Conservation (phyloP, 768 basidiomycete genomes). For the Rhodosporidiobolus sp. region DNA sequence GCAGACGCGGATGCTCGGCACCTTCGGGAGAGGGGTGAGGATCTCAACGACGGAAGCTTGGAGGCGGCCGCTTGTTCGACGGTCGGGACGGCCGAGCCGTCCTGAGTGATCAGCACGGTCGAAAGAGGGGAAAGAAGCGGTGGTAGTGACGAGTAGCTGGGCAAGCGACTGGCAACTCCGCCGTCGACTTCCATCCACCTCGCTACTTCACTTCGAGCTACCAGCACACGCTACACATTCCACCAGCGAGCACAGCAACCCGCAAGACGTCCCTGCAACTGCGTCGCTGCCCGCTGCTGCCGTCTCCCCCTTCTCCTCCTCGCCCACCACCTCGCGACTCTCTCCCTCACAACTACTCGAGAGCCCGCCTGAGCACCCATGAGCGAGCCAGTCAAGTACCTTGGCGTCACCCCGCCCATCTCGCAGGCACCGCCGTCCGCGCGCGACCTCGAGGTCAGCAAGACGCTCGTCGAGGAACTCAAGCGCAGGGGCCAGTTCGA, state of each 20-base stretch:
- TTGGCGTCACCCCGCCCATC: conserved; percentile 59
- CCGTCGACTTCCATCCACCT: no score
- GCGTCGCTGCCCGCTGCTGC: no score
- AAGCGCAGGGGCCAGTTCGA: conserved; percentile 82
- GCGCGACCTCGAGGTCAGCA: conserved; percentile 63
- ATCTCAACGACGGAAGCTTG: neutral
- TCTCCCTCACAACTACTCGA: neutral
- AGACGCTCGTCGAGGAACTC: conserved; percentile 85
- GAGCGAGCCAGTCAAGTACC: neutral
- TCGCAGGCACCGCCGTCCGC: conserved; percentile 49
- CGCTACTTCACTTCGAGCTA: no score
- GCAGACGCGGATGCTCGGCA: neutral
- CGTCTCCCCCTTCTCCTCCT: neutral
- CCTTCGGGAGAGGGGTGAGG: neutral
- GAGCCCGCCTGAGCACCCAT: neutral
- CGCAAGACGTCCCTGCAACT: no score
- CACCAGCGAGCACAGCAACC: no score
- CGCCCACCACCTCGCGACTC: neutral
- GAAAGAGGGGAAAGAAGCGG: no score
- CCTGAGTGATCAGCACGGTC: no score
- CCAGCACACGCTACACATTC: no score
- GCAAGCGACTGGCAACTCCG: no score
- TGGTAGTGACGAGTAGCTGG: no score
- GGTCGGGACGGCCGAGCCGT: no score
- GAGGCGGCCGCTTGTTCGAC: no score